Evolutionary conservation across 345 rosid species (phyloP), one percentile per base, ranked within the genome.

Genomic region (Reutealis trisperma): DNA sequence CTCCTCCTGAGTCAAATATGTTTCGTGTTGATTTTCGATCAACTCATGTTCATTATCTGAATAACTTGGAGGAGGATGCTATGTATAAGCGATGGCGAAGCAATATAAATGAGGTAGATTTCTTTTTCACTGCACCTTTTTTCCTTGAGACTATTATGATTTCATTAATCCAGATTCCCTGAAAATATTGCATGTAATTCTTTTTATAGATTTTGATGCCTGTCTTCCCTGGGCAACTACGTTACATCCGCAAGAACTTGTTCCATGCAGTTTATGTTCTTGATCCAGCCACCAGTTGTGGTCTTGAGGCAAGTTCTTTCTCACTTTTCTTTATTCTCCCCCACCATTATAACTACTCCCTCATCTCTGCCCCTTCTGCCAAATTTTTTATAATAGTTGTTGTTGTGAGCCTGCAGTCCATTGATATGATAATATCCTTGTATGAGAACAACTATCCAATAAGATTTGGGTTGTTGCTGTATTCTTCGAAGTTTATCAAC

Each of bases 21-120:
- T 83, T 90, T 79, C 89, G 98, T 73, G 86, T 96, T 77, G 98
- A 96, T 84, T 96, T 93, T 74, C 97, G 98, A 78, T 96, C 97
- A 16, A 75, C 76, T 76, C 91, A 92, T 88, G 98, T 96, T 79
- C 90, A 91, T 79, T 96, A 89, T 88, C 92, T 96, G 73, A 96
- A 96, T 86, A 92, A 96, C 86, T 84, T 96, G 86, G 98, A 96
- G 89, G 98, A 93, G 86, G 99, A 96, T 90, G 87, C 91, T 67
- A 93, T 91, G 97, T 96, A 96, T 83, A 92, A 83, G 87, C 91
- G 88, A 62, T 92, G 99, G 99, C 87, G 97, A 76, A 96, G 82
- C 89, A 96, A 94, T 84, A 6, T 96, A 70, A 92, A 96, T 76
- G 98, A 96, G 96, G 97, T 94, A 78, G 55, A 45, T 37, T 70